Evolutionary conservation across 1,284 basidiomycete species (phyloP).

Genomic region (Sanghuangporus baumii): DNA sequence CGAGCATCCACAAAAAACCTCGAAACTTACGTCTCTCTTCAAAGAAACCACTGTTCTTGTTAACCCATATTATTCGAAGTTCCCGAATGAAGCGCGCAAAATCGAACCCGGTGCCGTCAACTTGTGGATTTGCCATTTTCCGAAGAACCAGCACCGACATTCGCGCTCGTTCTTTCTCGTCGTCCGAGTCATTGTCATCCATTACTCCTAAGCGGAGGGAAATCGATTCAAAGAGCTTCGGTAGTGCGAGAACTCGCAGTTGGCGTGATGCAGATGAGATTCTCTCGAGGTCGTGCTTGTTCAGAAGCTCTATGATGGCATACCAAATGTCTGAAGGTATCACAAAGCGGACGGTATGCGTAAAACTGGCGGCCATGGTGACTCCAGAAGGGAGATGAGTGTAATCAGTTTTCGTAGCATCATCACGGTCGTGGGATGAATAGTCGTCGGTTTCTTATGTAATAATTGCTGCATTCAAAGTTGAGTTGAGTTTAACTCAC

Average conservation of each 20-base stretch:
- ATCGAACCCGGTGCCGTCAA: too few species aligned
- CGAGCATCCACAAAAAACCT: background rate
- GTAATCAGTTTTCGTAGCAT: too few species aligned
- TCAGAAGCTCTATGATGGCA: background rate
- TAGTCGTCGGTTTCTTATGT: too few species aligned
- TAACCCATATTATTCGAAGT: too few species aligned
- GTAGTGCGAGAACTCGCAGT: background rate
- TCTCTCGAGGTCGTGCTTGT: background rate
- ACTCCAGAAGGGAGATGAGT: background rate
- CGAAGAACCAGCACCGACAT: too few species aligned
- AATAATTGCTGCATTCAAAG: too few species aligned
- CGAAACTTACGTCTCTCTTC: background rate
- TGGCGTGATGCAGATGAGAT: background rate
- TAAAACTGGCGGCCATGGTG: background rate
- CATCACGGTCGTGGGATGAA: too few species aligned
- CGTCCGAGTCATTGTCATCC: background rate
- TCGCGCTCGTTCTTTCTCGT: background rate
- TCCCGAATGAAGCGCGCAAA: too few species aligned
- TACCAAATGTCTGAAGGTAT: background rate
- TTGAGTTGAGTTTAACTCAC: too few species aligned
- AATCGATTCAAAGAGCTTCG: background rate
- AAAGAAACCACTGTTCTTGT: too few species aligned
- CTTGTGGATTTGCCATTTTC: too few species aligned
- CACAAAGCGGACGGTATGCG: background rate
- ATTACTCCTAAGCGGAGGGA: background rate